Conservation (phyloP, 371 early-diverging fungal genomes). For the Syncephalastrum racemosum region DNA sequence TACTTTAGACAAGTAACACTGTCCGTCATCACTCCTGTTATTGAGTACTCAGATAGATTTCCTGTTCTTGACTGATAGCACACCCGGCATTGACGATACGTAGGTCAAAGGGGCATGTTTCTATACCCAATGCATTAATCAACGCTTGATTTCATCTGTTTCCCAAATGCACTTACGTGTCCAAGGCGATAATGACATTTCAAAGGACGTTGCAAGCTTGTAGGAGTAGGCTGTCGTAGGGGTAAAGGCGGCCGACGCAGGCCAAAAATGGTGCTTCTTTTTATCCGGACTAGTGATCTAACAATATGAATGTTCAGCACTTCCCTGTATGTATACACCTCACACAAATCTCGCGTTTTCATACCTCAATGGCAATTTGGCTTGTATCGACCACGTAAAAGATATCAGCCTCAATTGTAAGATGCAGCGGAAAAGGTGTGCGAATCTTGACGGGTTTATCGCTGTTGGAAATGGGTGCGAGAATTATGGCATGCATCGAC, state of each 20-base stretch:
- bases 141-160: no score
- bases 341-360: neutral
- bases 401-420: slow-evolving; percentile 43
- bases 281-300: slow-evolving; percentile 43
- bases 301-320: neutral
- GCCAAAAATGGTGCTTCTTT: slow-evolving; percentile 38
- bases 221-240: slow-evolving; percentile 37
- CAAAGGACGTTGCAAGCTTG: slow-evolving; percentile 30
- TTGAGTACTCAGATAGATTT: no score
- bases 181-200: slow-evolving; percentile 1
- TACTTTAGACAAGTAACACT: no score
- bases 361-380: slow-evolving; percentile 44
- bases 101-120: no score
- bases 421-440: slow-evolving; percentile 26
- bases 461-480: slow-evolving; percentile 33
- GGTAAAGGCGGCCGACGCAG: slow-evolving; percentile 35
- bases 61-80: no score
- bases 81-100: no score
- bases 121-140: no score
- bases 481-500: slow-evolving; percentile 36
- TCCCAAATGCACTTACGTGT: no score
- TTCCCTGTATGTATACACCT: no score
- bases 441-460: slow-evolving; percentile 43
- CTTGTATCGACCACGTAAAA: slow-evolving; percentile 32
- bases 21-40: no score